phyloP scores from a whole-genome alignment of 805 yeast species.

The Zygotorulaspora danielsina region DNA sequence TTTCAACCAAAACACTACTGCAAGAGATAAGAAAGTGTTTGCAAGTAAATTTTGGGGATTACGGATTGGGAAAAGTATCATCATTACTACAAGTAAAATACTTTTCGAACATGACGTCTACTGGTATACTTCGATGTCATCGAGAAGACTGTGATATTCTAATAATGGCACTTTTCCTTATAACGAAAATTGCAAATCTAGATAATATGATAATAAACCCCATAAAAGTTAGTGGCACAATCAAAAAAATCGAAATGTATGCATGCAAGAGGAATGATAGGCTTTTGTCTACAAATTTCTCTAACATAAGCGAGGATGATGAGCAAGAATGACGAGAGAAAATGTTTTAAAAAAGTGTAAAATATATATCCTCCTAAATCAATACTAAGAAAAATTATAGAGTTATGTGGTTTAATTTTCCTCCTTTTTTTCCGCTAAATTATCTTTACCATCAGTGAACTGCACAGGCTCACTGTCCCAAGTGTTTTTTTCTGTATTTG shows the following conservation, averaged over 20 bases:
- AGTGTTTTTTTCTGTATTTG: constrained; percentile 8
- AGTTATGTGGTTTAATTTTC: too few relatives aligned
- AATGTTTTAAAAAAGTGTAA: too few relatives aligned
- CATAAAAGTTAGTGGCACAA: constrained; percentile 77
- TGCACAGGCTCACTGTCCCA: constrained; percentile 43
- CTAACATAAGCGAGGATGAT: constrained; percentile 17
- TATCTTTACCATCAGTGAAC: too few relatives aligned
- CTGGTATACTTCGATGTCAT: constrained; percentile 78
- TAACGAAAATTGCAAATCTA: constrained; percentile 46
- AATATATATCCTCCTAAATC: too few relatives aligned
- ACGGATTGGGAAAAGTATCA: constrained; percentile 63
- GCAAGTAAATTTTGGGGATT: constrained; percentile 69
- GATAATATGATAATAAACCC: constrained; percentile 53
- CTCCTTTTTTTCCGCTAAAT: too few relatives aligned
- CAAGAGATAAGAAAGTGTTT: constrained; percentile 53
- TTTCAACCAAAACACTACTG: constrained; percentile 49
- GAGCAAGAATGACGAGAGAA: constrained; percentile 6
- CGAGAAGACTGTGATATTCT: constrained; percentile 59
- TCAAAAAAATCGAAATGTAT: constrained; percentile 71
- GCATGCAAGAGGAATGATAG: constrained; percentile 47
- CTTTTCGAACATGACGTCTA: constrained; percentile 73
- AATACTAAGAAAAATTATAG: too few relatives aligned
- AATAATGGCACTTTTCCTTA: constrained; percentile 61
- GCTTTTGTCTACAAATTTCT: constrained; percentile 19
- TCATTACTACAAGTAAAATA: constrained; percentile 64